Evolutionary conservation across 2,329 filamentous ascomycete genomes (phyloP).

Genomic region (Diaporthe citriasiana): DNA sequence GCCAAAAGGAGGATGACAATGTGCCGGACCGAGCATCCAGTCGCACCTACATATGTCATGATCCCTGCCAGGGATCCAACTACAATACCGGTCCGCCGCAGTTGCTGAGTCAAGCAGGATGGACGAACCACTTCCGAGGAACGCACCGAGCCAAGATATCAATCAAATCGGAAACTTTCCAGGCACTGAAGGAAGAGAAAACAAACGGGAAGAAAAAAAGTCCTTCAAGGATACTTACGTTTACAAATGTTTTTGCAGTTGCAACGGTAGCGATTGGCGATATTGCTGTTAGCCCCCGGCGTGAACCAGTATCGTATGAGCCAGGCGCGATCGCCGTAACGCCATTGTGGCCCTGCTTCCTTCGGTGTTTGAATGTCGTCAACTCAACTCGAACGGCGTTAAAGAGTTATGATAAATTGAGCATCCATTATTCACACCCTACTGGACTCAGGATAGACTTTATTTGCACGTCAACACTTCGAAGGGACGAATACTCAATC

Average conservation of each 20-base stretch:
- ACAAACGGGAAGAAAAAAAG: not conserved
- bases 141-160: conserved; percentile 4
- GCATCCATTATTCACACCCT: not conserved
- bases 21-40: conserved; percentile 6
- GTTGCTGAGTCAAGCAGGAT: not conserved
- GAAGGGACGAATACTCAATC: not conserved
- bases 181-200: not conserved
- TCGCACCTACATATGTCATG: conserved; percentile 20
- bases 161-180: not conserved
- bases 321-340: conserved; percentile 6
- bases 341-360: not conserved
- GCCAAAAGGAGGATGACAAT: conserved; percentile 24
- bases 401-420: conserved; percentile 16
- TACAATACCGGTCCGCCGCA: conserved; percentile 1
- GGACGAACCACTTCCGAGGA: conserved; percentile 13
- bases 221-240: not conserved
- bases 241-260: not conserved
- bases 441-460: not conserved
- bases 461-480: not conserved
- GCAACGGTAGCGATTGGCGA: not conserved
- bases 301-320: conserved; percentile 9
- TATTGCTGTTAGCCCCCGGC: not conserved
- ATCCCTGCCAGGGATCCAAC: conserved; percentile 31
- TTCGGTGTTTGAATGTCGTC: conserved; percentile 2
- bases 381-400: not conserved